These are phyloP conservation scores for Turnera subulata DNA, from an alignment of 345 rosid genomes.

Conservation along the genomic window DNA sequence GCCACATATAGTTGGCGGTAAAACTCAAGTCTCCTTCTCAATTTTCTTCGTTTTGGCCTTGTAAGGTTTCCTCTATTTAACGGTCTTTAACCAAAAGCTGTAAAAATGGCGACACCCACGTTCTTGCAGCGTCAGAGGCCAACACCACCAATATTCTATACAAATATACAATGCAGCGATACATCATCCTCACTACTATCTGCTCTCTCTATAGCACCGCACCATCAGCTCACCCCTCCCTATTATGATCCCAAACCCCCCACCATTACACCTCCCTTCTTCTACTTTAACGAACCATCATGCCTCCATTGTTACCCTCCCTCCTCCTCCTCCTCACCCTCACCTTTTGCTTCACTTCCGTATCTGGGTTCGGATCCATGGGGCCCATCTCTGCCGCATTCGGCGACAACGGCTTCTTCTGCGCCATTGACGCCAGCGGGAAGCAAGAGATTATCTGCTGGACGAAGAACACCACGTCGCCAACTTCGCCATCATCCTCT, in stretches of 20 bases:
- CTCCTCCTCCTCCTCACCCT: constrained; percentile 25
- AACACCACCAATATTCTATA: constrained; percentile 3
- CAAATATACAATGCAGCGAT: too few relatives aligned
- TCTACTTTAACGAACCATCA: constrained; percentile 14
- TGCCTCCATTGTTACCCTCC: constrained; percentile 17
- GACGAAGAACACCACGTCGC: constrained; percentile 54
- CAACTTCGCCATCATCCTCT: constrained; percentile 24
- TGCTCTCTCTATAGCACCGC: not conserved
- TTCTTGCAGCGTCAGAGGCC: constrained; percentile 14
- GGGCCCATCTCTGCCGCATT: constrained; percentile 81
- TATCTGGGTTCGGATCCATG: constrained; percentile 73
- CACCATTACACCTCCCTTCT: not conserved
- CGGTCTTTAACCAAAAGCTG: constrained; percentile 3
- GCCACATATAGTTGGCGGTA: constrained; percentile 13
- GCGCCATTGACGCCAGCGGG: constrained; percentile 94
- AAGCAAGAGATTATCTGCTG: constrained; percentile 78
- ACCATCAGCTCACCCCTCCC: not conserved
- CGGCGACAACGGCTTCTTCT: constrained; percentile 77
- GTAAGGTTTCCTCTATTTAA: too few relatives aligned
- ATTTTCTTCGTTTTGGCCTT: too few relatives aligned
- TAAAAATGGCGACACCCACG: constrained; percentile 36
- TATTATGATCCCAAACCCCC: constrained; percentile 1
- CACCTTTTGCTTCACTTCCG: constrained; percentile 22
- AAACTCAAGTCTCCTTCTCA: too few relatives aligned
- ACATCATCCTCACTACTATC: not conserved